phyloP scores from a whole-genome alignment of 371 early-diverging fungal species.

The Conidiobolus coronatus region DNA sequence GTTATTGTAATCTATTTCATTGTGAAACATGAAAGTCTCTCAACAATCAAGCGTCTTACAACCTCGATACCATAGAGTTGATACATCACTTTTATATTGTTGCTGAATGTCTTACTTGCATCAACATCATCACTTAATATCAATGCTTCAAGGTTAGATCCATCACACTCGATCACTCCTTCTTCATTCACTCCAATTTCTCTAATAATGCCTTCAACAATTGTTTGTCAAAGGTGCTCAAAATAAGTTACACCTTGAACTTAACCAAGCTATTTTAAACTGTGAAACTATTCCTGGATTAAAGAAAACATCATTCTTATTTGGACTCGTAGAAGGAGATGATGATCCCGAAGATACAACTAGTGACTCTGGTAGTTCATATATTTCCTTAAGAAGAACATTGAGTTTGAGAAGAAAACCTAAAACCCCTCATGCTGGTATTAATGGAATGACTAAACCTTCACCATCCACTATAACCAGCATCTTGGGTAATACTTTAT shows the following conservation, averaged over 20 bases:
- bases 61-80: no score
- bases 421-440: neutral
- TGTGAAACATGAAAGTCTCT: no score
- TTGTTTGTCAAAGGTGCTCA: constrained; percentile 28
- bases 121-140: no score
- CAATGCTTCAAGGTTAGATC: no score
- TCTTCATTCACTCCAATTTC: no score
- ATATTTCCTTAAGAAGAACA: neutral
- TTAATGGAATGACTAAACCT: constrained; percentile 1
- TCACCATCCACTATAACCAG: constrained; percentile 37
- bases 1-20: no score
- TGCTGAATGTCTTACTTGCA: no score
- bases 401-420: neutral
- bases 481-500: constrained; percentile 28
- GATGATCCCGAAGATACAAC: neutral
- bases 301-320: constrained; percentile 25
- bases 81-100: no score
- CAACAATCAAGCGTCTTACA: no score
- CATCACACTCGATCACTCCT: no score
- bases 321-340: constrained; percentile 13
- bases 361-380: neutral
- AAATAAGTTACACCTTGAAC: constrained; percentile 23
- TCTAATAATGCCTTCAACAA: no score
- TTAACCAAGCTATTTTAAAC: constrained; percentile 44
- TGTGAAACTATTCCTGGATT: constrained; percentile 41